Evolutionary conservation across 257 asterid genomes (phyloP), one percentile per base, ranked within the genome.

Genomic region (Solanum etuberosum): DNA sequence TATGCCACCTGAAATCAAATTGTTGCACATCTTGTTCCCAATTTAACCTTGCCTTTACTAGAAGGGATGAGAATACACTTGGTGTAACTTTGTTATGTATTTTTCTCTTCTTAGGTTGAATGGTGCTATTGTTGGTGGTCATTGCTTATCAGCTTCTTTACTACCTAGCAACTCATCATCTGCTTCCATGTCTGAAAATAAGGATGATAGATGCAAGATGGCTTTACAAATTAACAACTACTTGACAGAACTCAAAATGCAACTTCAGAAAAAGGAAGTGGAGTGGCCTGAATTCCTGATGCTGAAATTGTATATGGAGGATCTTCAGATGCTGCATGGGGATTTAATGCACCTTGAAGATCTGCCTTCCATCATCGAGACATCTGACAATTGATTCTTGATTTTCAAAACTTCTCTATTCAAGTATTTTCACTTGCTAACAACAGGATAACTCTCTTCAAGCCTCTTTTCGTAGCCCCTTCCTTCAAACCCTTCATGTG

Each of bases 51-150:
- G 68, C 67, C 61, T 83, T 46, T 71, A 16, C 40, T 86, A n/a
- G 9, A 68, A 18, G 31, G 42, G 14, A 48, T 63, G 51, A 82
- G 73, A 20, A 27, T 46, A 40, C 78, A 5, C 25, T 72, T 8
- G 73, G 43, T 42, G 23, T 35, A 67, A 70, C 68, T 46, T 46
- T 21, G 37, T 86, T 70, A 48, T 21, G 46, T 67, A 46, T 81
- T 72, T 85, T 54, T 82, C 87, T 40, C 20, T 83, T 86, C 89
- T 88, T 73, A 92, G 95, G 91, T 89, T 94, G 76, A 91, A 91
- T 87, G 59, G 16, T 43, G 35, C 86, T 48, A 86, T 63, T 16
- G 68, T 90, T 57, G 84, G 91, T 87, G 76, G 34, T 82, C 88
- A 73, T 65, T 74, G 65, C 81, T 89, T 94, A 94, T 88, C 92